Percentiles rank a stretch among this genome's conserved stretches.
Conservation (phyloP, 2,329 filamentous ascomycete species). For the Delphinella strobiligena region DNA sequence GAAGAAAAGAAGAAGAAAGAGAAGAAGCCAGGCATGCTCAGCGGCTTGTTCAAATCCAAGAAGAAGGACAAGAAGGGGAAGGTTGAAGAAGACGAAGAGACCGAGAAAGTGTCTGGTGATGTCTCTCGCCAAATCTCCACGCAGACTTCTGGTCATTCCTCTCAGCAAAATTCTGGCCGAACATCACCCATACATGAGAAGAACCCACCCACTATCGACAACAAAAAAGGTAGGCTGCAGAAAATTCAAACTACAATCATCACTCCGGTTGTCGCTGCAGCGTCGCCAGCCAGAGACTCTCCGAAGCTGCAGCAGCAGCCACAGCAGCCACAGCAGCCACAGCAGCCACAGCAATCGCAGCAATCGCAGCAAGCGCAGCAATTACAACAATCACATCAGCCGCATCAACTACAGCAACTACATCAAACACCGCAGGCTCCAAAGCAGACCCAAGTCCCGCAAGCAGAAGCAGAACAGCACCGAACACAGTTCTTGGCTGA, state of each 20-base stretch:
- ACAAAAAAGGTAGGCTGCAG: slow-evolving; percentile 14
- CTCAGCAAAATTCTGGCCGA: not conserved
- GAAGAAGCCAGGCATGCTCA: slow-evolving; percentile 61
- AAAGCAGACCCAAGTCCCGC: too few species aligned
- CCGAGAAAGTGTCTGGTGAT: slow-evolving; percentile 21
- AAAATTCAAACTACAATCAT: slow-evolving; percentile 8
- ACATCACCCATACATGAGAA: not conserved
- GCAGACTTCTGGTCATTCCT: slow-evolving; percentile 14
- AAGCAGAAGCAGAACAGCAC: slow-evolving; percentile 1
- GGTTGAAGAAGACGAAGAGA: slow-evolving; percentile 10
- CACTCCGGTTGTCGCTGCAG: not conserved
- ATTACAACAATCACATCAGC: slow-evolving; percentile 3
- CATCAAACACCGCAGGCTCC: slow-evolving; percentile 3
- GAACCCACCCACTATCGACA: not conserved
- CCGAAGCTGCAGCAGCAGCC: slow-evolving; percentile 2
- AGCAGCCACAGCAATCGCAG: slow-evolving; percentile 3
- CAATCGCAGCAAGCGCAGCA: slow-evolving; percentile 4
- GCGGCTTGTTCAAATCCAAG: slow-evolving; percentile 56
- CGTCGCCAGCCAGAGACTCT: slow-evolving; percentile 5
- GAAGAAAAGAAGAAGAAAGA: slow-evolving; percentile 65
- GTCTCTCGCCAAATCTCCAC: slow-evolving; percentile 4
- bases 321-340: slow-evolving; percentile 3
- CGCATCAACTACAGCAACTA: slow-evolving; percentile 1
- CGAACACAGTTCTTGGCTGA: slow-evolving; percentile 21
- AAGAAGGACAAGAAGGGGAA: slow-evolving; percentile 49